Base-by-base conservation (phyloP, 345 rosid genomes). In the Populus alba region DNA sequence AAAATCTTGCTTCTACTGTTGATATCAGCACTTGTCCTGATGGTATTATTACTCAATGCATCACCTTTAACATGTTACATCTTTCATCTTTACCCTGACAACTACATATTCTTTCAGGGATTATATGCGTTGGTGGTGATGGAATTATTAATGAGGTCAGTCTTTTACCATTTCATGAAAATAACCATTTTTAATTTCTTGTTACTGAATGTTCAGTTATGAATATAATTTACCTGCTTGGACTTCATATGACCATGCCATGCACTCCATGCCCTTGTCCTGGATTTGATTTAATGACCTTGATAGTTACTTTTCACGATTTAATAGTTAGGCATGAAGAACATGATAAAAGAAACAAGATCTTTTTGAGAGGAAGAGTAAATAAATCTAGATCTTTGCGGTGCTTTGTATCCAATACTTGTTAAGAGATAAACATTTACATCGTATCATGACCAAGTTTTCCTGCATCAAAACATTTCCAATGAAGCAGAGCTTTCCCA, bases 91-190 rank as follows among this genome's bases (percentile, higher is more conserved):
- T 76, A 38, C 70, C 63, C 38, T 81, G 81, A 18, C n/a, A 53
- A 53, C 59, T 20, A 43, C 68, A 74, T 20, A 33, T 79, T 77
- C 55, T 75, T 85, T 41, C 88, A 96, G 99, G 99, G 65, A 96
- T 96, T 55, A 94, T 96, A 33, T 96, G 99, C 59, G 92, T 96
- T 70, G 99, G 99, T 53, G 99, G 99, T 76, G 99, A 96, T 80
- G 99, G 99, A 72, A 92, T 96, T 80, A 93, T 96, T 81, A 96
- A 94, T 70, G 97, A 96, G 99, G 98, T 94, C 33, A 77, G 97
- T 81, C 59, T 41, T 70, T 73, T 78, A 29, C 73, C 27, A 29
- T 41, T 1, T 53, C 59, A 20, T 22, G 59, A n/a, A 15, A 53
- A 53, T 53, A 53, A 7, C 59, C 59, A 53, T 18, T 53, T 53